Evolutionary conservation across 1,284 basidiomycete species (phyloP), one percentile per base, ranked within the genome.

Genomic region (Caloboletus inedulis): DNA sequence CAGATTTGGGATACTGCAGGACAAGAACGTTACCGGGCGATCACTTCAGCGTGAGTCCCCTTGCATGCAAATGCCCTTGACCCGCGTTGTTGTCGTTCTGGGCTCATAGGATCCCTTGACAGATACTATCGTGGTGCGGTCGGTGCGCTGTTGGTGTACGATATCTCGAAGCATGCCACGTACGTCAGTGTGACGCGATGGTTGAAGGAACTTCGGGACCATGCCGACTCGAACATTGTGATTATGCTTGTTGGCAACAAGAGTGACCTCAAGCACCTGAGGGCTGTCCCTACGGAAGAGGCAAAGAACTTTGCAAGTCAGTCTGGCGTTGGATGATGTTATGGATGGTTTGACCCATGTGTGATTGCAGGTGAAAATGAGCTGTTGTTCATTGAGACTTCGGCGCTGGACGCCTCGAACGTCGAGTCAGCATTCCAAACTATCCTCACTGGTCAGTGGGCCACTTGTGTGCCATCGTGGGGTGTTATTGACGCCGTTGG

Each of bases 1-100:
- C 96, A 99, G 76, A 98, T 99, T 65, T 99, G 96, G 96, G 97
- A 99, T 76, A 98, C 94, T 65, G 96, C 97, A 68, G 96, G 97
- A 37, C 96, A 98, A 76, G 96, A 98, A 75, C 90, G 96, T 64
- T 99, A 99, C 78, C 88, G 96, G 57, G 96, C 97, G 54, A 99
- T 99, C 74, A 99, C 96, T 47, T 96, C 96, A 63, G 92, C 92
- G 89, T 93, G 53, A 73, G 88, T 78, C 27, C 27, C 3, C 8
- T 9, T 19, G 14, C 3, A 13, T 3, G 0, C n/a, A 21, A 29
- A 23, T 35, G 18, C 44, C 52, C 46, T 50, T 45, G 48, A 47
- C 49, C 49, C 33, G 27, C 25, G 43, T 4, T 14, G 19, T 33
- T 34, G 27, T 40, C 49, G 9, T 9, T 13, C 21, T 39, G n/a